These are phyloP conservation scores for Scleroderma citrinum DNA, from an alignment of 768 basidiomycete genomes.

Conservation along the genomic window DNA sequence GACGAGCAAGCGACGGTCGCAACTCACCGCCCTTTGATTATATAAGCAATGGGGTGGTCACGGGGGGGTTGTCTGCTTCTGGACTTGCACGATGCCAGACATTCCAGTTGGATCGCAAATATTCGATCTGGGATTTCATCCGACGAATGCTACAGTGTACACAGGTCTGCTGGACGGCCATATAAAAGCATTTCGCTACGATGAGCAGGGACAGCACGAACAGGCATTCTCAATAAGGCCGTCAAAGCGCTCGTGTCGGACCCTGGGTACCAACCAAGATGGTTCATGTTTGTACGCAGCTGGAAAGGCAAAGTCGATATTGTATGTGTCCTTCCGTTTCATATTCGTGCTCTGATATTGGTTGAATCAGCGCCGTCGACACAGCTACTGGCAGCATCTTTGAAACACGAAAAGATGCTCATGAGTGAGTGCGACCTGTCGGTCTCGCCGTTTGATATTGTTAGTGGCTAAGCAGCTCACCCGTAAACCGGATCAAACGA, in stretches of 20 bases:
- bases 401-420: conserved; percentile 46
- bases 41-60: background rate
- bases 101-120: conserved; percentile 72
- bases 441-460: conserved; percentile 22
- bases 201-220: conserved; percentile 58
- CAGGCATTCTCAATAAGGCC: conserved; percentile 59
- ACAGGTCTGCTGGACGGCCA: conserved; percentile 76
- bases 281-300: conserved; percentile 70
- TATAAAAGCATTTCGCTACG: conserved; percentile 76
- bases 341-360: conserved; percentile 6
- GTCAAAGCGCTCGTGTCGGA: conserved; percentile 80
- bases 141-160: conserved; percentile 63
- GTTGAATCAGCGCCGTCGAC: conserved; percentile 53
- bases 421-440: conserved; percentile 52
- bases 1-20: too few relatives aligned
- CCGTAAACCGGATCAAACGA: conserved; percentile 81
- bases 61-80: too few relatives aligned
- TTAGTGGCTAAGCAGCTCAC: conserved; percentile 46
- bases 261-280: conserved; percentile 59
- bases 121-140: conserved; percentile 89
- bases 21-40: background rate
- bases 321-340: conserved; percentile 44
- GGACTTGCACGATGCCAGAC: conserved; percentile 41
- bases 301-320: conserved; percentile 74
- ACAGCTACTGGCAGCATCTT: conserved; percentile 48